phyloP scores from a whole-genome alignment of 208 protist genomes.

The Crithidia thermophila region DNA sequence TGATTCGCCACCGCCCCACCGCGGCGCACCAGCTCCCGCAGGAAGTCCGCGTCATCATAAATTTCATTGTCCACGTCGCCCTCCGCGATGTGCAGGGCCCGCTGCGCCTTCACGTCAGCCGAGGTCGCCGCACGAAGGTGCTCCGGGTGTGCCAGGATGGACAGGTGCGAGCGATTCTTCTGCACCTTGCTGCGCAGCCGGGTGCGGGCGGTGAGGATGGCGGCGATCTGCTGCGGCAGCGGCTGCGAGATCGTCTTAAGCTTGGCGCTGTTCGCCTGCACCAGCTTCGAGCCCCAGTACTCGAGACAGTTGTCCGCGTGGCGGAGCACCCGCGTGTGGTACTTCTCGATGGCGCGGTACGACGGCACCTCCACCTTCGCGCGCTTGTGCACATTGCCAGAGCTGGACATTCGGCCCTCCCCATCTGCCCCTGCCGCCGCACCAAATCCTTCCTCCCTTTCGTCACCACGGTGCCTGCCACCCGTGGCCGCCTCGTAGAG shows the following conservation, averaged over 20 bases:
- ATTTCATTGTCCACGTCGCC: slow-evolving; percentile 84
- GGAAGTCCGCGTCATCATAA: slow-evolving; percentile 82
- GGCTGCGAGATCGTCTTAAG: slow-evolving; percentile 76
- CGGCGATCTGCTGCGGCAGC: slow-evolving; percentile 74
- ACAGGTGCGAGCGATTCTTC: slow-evolving; percentile 70
- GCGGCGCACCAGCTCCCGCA: slow-evolving; percentile 77
- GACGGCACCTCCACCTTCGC: slow-evolving; percentile 16
- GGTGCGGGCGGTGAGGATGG: slow-evolving; percentile 62
- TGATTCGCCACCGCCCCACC: slow-evolving; percentile 54
- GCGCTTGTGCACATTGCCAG: background rate
- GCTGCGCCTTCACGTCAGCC: slow-evolving; percentile 47
- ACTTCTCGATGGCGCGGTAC: slow-evolving; percentile 27
- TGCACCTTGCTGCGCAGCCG: slow-evolving; percentile 71
- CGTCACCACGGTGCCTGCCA: background rate
- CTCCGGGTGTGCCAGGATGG: slow-evolving; percentile 72
- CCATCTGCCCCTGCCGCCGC: no score
- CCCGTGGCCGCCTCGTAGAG: slow-evolving; percentile 27
- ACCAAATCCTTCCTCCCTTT: background rate
- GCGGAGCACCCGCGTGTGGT: slow-evolving; percentile 50
- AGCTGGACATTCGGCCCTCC: background rate
- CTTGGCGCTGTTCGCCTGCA: slow-evolving; percentile 59
- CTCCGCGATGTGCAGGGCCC: slow-evolving; percentile 69
- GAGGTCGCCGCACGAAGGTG: slow-evolving; percentile 46
- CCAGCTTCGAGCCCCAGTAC: slow-evolving; percentile 78
- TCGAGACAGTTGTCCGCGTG: slow-evolving; percentile 57